A percentile compares a stretch with the other conserved stretches of the same genome.
Conservation (phyloP, 2,329 filamentous ascomycete species). For the Teratosphaeria epicoccoides region DNA sequence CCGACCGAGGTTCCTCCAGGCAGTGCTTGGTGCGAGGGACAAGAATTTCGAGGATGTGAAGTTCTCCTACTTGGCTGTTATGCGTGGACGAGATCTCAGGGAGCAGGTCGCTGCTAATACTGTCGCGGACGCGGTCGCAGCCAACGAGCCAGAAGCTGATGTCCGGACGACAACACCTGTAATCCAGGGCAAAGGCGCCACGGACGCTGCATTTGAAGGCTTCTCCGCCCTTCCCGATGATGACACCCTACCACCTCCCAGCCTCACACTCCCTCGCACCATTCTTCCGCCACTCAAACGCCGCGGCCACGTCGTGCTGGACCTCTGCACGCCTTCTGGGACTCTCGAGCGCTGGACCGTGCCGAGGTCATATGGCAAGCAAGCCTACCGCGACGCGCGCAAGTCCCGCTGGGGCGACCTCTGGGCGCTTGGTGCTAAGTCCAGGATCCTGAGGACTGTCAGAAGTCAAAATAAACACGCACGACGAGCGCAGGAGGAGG, state of each 20-base stretch:
- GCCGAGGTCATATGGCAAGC: conserved; percentile 65
- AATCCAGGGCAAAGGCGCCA: conserved; percentile 33
- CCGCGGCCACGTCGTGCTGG: conserved; percentile 75
- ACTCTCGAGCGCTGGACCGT: conserved; percentile 90
- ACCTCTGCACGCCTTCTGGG: conserved; percentile 79
- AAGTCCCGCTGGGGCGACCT: conserved; percentile 88
- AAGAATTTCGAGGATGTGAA: conserved; percentile 82
- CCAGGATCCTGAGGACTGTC: conserved; percentile 55
- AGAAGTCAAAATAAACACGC: conserved; percentile 2
- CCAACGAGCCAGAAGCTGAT: not conserved
- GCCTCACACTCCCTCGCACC: conserved; percentile 65
- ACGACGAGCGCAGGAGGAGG: not conserved
- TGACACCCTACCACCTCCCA: conserved; percentile 14
- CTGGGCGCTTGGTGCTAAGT: conserved; percentile 93
- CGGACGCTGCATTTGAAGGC: conserved; percentile 59
- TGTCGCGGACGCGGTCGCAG: not conserved
- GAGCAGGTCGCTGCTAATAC: conserved; percentile 7
- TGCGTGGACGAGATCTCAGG: conserved; percentile 58
- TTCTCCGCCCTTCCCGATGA: conserved; percentile 39
- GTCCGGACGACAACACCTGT: not conserved
- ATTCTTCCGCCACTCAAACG: conserved; percentile 78
- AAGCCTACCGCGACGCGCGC: conserved; percentile 83
- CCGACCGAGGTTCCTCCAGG: conserved; percentile 70
- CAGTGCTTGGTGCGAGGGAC: conserved; percentile 55
- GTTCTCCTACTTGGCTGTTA: conserved; percentile 81